These are phyloP conservation scores for Nannizzia gypsea DNA, from an alignment of 2,329 filamentous ascomycete genomes.

Conservation along the genomic window DNA sequence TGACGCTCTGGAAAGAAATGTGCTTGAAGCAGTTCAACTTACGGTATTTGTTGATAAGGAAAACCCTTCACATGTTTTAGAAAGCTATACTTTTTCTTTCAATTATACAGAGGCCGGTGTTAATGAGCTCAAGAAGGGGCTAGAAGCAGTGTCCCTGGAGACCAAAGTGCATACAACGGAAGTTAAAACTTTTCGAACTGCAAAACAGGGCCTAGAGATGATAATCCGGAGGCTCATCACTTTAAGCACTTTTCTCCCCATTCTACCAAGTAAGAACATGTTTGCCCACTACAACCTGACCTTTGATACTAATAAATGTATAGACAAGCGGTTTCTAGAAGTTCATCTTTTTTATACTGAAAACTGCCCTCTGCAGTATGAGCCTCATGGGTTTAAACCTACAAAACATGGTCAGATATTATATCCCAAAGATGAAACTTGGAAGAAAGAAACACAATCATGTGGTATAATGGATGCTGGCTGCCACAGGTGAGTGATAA, in stretches of 20 bases:
- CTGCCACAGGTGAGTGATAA: slow-evolving; percentile 27
- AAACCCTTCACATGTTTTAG: slow-evolving; percentile 31
- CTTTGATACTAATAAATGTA: background rate
- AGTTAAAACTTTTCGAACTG: slow-evolving; percentile 29
- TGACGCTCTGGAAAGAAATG: slow-evolving; percentile 32
- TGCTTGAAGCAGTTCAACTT: slow-evolving; percentile 37
- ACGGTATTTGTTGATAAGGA: slow-evolving; percentile 34
- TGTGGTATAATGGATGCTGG: slow-evolving; percentile 27
- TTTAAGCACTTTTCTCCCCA: slow-evolving; percentile 29
- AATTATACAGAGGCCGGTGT: slow-evolving; percentile 27
- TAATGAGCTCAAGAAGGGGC: slow-evolving; percentile 23
- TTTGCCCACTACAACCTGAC: background rate
- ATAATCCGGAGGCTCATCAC: slow-evolving; percentile 33
- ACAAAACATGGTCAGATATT: slow-evolving; percentile 21
- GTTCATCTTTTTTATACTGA: slow-evolving; percentile 37
- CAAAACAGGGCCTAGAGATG: slow-evolving; percentile 31
- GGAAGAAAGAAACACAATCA: slow-evolving; percentile 26
- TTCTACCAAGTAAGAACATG: slow-evolving; percentile 30
- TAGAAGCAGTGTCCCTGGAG: slow-evolving; percentile 21
- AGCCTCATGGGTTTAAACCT: slow-evolving; percentile 32
- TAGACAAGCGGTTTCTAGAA: slow-evolving; percentile 31
- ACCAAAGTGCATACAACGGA: slow-evolving; percentile 22
- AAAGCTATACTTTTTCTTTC: slow-evolving; percentile 41
- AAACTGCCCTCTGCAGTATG: slow-evolving; percentile 28
- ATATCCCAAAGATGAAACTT: slow-evolving; percentile 29